Conservation (phyloP, 176 grass and related monocot genomes). For the Rhynchospora tenuis region DNA sequence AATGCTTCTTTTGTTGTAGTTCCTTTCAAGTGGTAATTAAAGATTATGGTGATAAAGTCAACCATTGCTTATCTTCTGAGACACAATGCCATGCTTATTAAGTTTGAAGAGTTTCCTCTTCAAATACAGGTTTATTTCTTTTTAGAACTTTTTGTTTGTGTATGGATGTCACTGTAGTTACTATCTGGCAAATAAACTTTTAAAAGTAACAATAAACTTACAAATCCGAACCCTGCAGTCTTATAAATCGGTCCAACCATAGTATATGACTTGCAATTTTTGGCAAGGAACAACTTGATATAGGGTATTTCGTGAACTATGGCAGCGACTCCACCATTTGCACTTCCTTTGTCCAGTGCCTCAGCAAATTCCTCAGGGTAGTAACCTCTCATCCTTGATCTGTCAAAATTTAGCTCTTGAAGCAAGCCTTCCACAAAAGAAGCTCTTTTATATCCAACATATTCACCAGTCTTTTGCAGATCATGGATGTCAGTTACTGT, state of each 20-base stretch:
- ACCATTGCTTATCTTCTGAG: background rate
- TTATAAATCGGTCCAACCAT: slow-evolving; percentile 65
- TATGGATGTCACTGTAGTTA: background rate
- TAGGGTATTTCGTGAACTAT: slow-evolving; percentile 46
- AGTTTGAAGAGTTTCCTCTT: background rate
- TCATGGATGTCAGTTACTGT: slow-evolving; percentile 34
- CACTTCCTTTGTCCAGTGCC: slow-evolving; percentile 51
- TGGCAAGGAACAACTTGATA: slow-evolving; percentile 47
- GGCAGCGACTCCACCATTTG: slow-evolving; percentile 44
- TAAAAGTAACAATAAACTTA: slow-evolving; percentile 27
- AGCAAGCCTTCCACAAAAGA: slow-evolving; percentile 41
- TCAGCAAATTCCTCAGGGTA: slow-evolving; percentile 6
- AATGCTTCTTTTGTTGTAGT: background rate
- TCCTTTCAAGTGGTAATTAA: background rate
- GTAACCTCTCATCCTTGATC: slow-evolving; percentile 18
- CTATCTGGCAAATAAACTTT: background rate
- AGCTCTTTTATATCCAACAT: slow-evolving; percentile 28
- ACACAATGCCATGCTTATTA: background rate
- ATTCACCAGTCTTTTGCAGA: slow-evolving; percentile 31
- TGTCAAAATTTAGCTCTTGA: slow-evolving; percentile 32
- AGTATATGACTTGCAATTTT: slow-evolving; percentile 33
- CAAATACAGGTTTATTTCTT: background rate
- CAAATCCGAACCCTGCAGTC: slow-evolving; percentile 47
- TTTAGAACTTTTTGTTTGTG: background rate
- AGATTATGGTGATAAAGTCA: background rate